A percentile compares a stretch with the other conserved stretches of the same genome.
These are phyloP conservation scores for Chrysosporium queenslandicum DNA, from an alignment of 2,329 filamentous ascomycete genomes.

Conservation along the genomic window DNA sequence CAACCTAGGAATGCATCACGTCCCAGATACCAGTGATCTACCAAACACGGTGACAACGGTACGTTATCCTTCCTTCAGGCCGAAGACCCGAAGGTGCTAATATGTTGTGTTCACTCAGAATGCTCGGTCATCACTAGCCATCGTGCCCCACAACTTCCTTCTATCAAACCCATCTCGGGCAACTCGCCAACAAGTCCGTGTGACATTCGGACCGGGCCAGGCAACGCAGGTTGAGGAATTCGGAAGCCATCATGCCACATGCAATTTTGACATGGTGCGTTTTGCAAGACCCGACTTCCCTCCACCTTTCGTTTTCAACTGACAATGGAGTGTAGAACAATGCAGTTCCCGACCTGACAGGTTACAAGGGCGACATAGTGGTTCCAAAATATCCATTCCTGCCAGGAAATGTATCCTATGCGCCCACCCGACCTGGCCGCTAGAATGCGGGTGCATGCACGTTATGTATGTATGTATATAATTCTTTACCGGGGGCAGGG, in stretches of 20 bases:
- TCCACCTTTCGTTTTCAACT: not conserved
- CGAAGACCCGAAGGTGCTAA: not conserved
- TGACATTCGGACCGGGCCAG: conserved; percentile 6
- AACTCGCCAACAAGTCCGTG: conserved; percentile 10
- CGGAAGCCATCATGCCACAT: conserved; percentile 5
- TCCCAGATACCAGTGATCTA: conserved; percentile 46
- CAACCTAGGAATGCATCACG: conserved; percentile 49
- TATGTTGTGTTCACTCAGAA: not conserved
- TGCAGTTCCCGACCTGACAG: not conserved
- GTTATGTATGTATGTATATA: conserved; percentile 2
- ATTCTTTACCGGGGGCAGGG: not conserved
- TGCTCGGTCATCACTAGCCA: conserved; percentile 5
- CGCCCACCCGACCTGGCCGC: not conserved
- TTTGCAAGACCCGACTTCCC: not conserved
- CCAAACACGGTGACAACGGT: conserved; percentile 41
- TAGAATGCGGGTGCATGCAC: not conserved
- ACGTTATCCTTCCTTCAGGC: not conserved
- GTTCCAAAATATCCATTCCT: conserved; percentile 8
- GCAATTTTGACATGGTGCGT: conserved; percentile 9
- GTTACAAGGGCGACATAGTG: conserved; percentile 8
- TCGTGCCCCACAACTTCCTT: conserved; percentile 5
- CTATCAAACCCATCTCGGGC: conserved; percentile 6
- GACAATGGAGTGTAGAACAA: conserved; percentile 1
- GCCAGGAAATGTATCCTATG: not conserved
- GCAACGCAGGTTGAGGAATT: conserved; percentile 2